These are phyloP conservation scores for Vitis cinerea DNA, from an alignment of 164 flowering plant genomes.

Conservation along the genomic window DNA sequence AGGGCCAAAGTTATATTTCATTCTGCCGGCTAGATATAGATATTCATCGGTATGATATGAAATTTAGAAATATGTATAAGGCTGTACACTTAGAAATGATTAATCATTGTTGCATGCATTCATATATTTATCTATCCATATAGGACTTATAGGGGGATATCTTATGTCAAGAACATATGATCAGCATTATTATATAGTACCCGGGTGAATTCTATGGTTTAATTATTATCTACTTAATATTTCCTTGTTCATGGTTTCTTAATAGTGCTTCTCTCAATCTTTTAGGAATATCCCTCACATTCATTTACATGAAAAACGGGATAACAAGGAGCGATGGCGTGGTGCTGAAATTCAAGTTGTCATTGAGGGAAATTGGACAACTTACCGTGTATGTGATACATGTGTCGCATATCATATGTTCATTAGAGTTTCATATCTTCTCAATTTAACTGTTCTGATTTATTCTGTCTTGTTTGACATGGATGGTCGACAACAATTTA, in stretches of 20 bases:
- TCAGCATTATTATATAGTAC: neutral
- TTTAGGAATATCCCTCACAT: conserved; percentile 88
- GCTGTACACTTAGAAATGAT: neutral
- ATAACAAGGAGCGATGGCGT: conserved; percentile 79
- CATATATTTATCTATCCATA: too few species aligned
- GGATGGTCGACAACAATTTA: neutral
- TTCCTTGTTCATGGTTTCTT: neutral
- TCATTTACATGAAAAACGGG: conserved; percentile 84
- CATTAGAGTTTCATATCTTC: neutral
- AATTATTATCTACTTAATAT: neutral
- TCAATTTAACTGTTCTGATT: neutral
- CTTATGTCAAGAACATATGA: neutral
- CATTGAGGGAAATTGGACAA: conserved; percentile 98
- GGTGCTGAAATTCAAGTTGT: conserved; percentile 98
- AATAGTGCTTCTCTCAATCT: conserved; percentile 3
- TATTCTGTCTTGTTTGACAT: conserved; percentile 1
- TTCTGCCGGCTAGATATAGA: conserved; percentile 96
- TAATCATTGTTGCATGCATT: too few species aligned
- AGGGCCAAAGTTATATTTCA: conserved; percentile 59
- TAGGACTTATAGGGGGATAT: too few species aligned
- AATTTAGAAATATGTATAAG: neutral
- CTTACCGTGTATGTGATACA: conserved; percentile 71
- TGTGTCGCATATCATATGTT: neutral
- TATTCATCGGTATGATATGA: conserved; percentile 68
- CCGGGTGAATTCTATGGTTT: neutral